These are phyloP conservation scores for Phytophthora hibernalis DNA, from an alignment of 352 stramenopile species.

Conservation along the genomic window DNA sequence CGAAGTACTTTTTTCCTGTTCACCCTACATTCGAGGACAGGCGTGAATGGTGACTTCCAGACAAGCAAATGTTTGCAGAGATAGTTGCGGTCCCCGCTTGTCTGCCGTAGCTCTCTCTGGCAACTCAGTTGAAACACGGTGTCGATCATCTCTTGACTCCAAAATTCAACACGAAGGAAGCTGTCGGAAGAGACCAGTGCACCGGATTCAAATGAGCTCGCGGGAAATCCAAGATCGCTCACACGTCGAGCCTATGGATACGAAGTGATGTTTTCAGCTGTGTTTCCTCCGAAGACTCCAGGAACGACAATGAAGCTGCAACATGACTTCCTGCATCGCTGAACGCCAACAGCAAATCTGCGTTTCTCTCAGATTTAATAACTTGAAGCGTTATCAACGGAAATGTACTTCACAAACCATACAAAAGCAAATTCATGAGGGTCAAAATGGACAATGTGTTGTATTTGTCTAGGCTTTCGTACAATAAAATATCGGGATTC, in stretches of 20 bases:
- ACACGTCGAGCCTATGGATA: background rate
- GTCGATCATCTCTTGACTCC: background rate
- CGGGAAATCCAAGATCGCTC: background rate
- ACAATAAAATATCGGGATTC: conserved; percentile 18
- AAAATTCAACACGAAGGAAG: background rate
- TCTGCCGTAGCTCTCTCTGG: background rate
- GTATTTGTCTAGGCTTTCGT: conserved; percentile 18
- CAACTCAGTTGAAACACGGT: background rate
- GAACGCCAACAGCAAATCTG: background rate
- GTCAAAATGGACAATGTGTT: conserved; percentile 1
- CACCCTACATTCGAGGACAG: background rate
- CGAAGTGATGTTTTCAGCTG: background rate
- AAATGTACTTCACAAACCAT: background rate
- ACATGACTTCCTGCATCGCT: background rate
- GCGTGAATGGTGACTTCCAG: background rate
- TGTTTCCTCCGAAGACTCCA: background rate
- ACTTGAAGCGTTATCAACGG: too few species aligned
- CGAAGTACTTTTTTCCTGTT: too few species aligned
- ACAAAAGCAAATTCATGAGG: background rate
- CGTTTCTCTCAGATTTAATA: background rate
- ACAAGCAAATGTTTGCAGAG: background rate
- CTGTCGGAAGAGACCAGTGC: conserved; percentile 2
- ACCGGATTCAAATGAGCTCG: conserved; percentile 1
- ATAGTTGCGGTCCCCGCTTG: background rate
- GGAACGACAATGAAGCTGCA: background rate